phyloP scores from a whole-genome alignment of 192 early-diverging fungal species.

The Spizellomyces punctatus region DNA sequence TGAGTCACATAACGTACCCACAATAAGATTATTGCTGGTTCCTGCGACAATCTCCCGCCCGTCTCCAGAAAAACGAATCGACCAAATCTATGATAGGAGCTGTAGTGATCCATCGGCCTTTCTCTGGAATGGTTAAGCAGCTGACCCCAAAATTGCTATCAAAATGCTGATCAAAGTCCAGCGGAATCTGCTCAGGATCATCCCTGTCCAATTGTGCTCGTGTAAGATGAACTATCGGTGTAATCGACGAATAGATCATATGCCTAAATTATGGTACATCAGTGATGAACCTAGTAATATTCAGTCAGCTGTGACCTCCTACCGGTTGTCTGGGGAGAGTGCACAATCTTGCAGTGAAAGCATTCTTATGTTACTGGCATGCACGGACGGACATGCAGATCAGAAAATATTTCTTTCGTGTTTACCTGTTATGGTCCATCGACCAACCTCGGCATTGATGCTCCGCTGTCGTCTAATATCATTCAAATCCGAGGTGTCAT shows the following conservation, averaged over 20 bases:
- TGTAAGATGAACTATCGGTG: constrained; percentile 58
- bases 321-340: constrained; percentile 46
- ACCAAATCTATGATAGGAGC: constrained; percentile 54
- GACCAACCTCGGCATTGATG: constrained; percentile 51
- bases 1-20: not conserved
- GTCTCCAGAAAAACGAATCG: constrained; percentile 62
- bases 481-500: constrained; percentile 52
- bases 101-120: constrained; percentile 21
- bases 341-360: constrained; percentile 2
- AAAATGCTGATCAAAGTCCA: constrained; percentile 6
- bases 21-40: constrained; percentile 12
- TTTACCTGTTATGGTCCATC: constrained; percentile 69
- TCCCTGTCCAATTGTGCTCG: constrained; percentile 5
- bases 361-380: not conserved
- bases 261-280: constrained; percentile 31
- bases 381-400: not conserved
- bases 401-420: constrained; percentile 3
- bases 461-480: constrained; percentile 37
- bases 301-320: constrained; percentile 8
- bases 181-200: not conserved
- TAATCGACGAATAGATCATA: constrained; percentile 66
- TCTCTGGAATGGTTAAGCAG: constrained; percentile 12
- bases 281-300: not conserved
- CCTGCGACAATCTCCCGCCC: constrained; percentile 64
- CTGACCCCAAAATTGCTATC: constrained; percentile 15